A percentile compares a stretch with the other conserved stretches of the same genome.
These are phyloP conservation scores for Cryptosporidium sp. DNA, from an alignment of 169 alveolate genomes.

Conservation along the genomic window DNA sequence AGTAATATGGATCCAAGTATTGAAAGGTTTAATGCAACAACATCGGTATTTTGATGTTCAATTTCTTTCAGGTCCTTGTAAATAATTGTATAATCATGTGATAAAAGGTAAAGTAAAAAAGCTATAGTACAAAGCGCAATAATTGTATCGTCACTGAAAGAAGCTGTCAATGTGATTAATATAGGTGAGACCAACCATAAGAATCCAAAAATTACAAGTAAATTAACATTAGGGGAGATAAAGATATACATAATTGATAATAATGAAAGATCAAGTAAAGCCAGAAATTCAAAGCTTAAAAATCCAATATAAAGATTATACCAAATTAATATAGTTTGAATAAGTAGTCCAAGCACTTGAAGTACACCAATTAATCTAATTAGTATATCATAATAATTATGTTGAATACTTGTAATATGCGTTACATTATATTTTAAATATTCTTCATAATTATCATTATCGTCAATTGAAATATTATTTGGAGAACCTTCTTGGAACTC, in stretches of 20 bases:
- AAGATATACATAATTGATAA: conserved; percentile 64
- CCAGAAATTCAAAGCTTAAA: conserved; percentile 51
- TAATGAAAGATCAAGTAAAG: conserved; percentile 33
- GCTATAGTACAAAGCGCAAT: conserved; percentile 44
- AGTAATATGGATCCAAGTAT: conserved; percentile 73
- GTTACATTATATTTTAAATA: conserved; percentile 36
- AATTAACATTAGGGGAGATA: conserved; percentile 55
- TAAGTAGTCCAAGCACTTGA: conserved; percentile 55
- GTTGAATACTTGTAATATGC: conserved; percentile 39
- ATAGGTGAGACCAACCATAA: conserved; percentile 64
- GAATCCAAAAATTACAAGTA: conserved; percentile 65
- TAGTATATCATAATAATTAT: conserved; percentile 41
- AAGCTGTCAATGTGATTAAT: conserved; percentile 50
- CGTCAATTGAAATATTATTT: conserved; percentile 16
- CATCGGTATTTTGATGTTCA: conserved; percentile 50
- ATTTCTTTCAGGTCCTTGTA: conserved; percentile 65
- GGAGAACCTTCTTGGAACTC: conserved; percentile 53
- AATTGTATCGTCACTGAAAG: conserved; percentile 70
- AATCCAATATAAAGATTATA: conserved; percentile 56
- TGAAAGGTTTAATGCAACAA: conserved; percentile 50
- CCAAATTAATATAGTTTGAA: conserved; percentile 61
- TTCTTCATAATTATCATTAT: conserved; percentile 36
- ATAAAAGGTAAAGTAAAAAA: conserved; percentile 38
- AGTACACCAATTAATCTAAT: conserved; percentile 61
- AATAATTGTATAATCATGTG: conserved; percentile 53